Evolutionary conservation across 768 basidiomycete genomes (phyloP).

Genomic region (Antrodiella citrinella): DNA sequence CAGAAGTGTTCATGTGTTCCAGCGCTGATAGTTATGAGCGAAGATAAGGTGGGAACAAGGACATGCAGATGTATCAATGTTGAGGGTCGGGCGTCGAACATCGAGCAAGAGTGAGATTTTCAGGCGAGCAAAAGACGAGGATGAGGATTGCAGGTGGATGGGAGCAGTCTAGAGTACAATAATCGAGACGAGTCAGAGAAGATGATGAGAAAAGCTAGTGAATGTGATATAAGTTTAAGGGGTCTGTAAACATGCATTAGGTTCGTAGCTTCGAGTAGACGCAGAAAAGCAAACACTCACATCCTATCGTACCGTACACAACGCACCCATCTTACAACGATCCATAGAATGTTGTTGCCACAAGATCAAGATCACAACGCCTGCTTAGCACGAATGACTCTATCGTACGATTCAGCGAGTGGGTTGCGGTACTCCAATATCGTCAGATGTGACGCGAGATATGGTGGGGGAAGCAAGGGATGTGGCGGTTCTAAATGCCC

Average conservation of each 20-base stretch:
- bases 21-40: too few relatives aligned
- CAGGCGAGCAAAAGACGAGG: too few relatives aligned
- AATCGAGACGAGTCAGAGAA: background rate
- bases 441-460: constrained; percentile 63
- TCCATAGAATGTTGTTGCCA: background rate
- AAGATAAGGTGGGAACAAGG: too few relatives aligned
- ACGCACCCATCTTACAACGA: too few relatives aligned
- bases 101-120: too few relatives aligned
- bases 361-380: constrained; percentile 2
- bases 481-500: constrained; percentile 28
- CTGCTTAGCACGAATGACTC: constrained; percentile 51
- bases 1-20: too few relatives aligned
- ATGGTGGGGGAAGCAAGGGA: constrained; percentile 64
- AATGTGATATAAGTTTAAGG: background rate
- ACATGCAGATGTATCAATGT: too few relatives aligned
- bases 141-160: background rate
- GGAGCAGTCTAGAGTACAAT: background rate
- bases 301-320: too few relatives aligned
- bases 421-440: constrained; percentile 58
- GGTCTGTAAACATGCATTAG: background rate
- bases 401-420: constrained; percentile 62
- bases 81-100: too few relatives aligned
- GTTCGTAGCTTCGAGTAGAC: too few relatives aligned
- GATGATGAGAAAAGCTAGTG: background rate
- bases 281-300: too few relatives aligned